These are phyloP conservation scores for Yarrowia galli DNA, from an alignment of 1,139 yeast genomes.

Conservation along the genomic window DNA sequence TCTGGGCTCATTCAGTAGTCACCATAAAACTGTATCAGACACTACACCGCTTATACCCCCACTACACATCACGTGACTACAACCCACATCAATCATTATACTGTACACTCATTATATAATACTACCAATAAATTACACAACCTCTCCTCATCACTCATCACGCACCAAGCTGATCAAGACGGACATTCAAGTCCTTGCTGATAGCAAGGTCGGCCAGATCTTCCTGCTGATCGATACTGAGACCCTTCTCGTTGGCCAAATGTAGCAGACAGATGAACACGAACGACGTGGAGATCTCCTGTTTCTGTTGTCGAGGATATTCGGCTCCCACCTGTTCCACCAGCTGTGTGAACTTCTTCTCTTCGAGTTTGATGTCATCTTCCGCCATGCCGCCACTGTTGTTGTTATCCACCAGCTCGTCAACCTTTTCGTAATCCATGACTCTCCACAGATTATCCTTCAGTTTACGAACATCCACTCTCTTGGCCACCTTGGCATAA, in stretches of 20 bases:
- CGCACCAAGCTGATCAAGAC: conserved; percentile 39
- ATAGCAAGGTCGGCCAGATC: conserved; percentile 65
- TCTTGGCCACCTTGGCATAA: conserved; percentile 81
- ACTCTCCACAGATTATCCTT: conserved; percentile 86
- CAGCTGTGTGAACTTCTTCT: conserved; percentile 57
- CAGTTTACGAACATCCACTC: conserved; percentile 78
- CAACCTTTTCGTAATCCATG: conserved; percentile 41
- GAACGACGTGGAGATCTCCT: conserved; percentile 83
- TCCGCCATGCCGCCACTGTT: conserved; percentile 15
- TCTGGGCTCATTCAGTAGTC: too few species aligned
- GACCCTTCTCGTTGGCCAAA: conserved; percentile 87
- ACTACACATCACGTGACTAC: too few species aligned
- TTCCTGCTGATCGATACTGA: conserved; percentile 65
- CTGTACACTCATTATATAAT: not conserved
- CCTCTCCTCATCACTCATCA: not conserved
- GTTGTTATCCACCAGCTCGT: not conserved
- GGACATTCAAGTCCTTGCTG: conserved; percentile 45
- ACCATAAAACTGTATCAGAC: too few species aligned
- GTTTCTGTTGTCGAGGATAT: conserved; percentile 51
- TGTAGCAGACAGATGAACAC: conserved; percentile 86
- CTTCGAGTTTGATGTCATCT: conserved; percentile 39
- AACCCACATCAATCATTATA: not conserved
- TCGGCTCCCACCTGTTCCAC: conserved; percentile 51
- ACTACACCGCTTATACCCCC: too few species aligned
- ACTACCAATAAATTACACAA: conserved; percentile 22